phyloP scores from a whole-genome alignment of 768 basidiomycete species.

The Lentinus brumalis region DNA sequence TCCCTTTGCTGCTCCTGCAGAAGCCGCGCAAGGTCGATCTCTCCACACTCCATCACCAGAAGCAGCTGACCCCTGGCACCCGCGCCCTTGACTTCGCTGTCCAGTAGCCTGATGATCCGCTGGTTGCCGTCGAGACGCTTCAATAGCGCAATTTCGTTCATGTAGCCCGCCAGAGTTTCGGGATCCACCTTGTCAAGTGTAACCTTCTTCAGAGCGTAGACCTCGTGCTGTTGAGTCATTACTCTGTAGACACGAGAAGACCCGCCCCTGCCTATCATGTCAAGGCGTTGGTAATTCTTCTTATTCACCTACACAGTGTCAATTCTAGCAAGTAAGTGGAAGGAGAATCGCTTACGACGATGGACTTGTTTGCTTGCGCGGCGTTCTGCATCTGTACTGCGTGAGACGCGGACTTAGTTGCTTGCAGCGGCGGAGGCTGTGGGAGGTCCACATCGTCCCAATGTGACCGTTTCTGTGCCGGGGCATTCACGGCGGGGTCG shows the following conservation, averaged over 20 bases:
- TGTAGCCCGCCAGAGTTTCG: slow-evolving; percentile 89
- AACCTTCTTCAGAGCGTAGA: slow-evolving; percentile 93
- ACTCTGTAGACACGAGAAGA: slow-evolving; percentile 96
- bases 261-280: slow-evolving; percentile 91
- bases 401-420: slow-evolving; percentile 1
- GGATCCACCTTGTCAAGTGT: slow-evolving; percentile 85
- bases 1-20: slow-evolving; percentile 84
- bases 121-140: slow-evolving; percentile 94
- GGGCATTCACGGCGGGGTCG: slow-evolving; percentile 67
- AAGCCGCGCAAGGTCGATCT: slow-evolving; percentile 86
- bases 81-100: slow-evolving; percentile 83
- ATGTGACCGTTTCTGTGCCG: slow-evolving; percentile 33
- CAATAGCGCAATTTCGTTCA: slow-evolving; percentile 93
- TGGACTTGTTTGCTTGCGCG: not conserved
- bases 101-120: slow-evolving; percentile 88
- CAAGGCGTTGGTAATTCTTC: slow-evolving; percentile 79
- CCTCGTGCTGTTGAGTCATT: slow-evolving; percentile 69
- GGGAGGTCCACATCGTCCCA: slow-evolving; percentile 13
- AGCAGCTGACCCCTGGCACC: slow-evolving; percentile 75
- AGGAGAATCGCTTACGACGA: slow-evolving; percentile 12
- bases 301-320: slow-evolving; percentile 63
- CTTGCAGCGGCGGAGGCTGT: not conserved
- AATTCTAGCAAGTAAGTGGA: not conserved
- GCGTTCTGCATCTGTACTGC: not conserved
- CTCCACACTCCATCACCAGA: slow-evolving; percentile 96